Evolutionary conservation across 176 grass and related monocot species (phyloP).

Genomic region (Cocos nucifera): DNA sequence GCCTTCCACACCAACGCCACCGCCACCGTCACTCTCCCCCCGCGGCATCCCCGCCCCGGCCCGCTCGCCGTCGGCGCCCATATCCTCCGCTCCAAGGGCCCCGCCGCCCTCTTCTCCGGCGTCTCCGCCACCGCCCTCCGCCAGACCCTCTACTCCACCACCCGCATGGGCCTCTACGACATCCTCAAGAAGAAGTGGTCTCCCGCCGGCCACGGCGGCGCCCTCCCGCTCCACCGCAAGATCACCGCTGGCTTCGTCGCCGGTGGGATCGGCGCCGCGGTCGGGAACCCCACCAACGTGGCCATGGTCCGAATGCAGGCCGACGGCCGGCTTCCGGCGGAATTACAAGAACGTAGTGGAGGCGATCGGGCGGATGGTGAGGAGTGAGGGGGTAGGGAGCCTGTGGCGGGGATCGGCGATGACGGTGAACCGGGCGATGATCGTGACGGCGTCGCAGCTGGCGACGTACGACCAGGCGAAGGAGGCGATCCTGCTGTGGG

Average conservation of each 20-base stretch:
- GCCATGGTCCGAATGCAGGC: conserved; percentile 22
- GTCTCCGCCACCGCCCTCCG: conserved; percentile 13
- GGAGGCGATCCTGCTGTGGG: conserved; percentile 49
- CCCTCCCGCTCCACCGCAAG: conserved; percentile 15
- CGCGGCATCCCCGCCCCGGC: background rate
- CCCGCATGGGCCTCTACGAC: conserved; percentile 20
- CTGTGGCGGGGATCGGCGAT: conserved; percentile 61
- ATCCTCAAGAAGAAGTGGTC: conserved; percentile 19
- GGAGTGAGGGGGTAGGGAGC: conserved; percentile 11
- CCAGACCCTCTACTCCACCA: conserved; percentile 20
- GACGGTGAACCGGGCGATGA: conserved; percentile 88
- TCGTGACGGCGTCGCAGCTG: conserved; percentile 79
- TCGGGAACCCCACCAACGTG: conserved; percentile 14
- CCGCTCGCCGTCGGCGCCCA: conserved; percentile 3
- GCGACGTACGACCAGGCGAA: conserved; percentile 86
- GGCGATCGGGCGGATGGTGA: conserved; percentile 15
- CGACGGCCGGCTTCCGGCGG: conserved; percentile 15
- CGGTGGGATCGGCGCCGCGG: conserved; percentile 12
- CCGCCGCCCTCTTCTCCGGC: conserved; percentile 3
- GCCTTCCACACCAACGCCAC: background rate
- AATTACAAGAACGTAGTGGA: conserved; percentile 15
- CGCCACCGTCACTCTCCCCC: background rate
- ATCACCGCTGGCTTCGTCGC: conserved; percentile 6
- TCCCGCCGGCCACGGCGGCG: conserved; percentile 5
- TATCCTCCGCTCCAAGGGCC: conserved; percentile 8